phyloP scores from a whole-genome alignment of 1,139 yeast genomes.

The Pichia norvegensis region DNA sequence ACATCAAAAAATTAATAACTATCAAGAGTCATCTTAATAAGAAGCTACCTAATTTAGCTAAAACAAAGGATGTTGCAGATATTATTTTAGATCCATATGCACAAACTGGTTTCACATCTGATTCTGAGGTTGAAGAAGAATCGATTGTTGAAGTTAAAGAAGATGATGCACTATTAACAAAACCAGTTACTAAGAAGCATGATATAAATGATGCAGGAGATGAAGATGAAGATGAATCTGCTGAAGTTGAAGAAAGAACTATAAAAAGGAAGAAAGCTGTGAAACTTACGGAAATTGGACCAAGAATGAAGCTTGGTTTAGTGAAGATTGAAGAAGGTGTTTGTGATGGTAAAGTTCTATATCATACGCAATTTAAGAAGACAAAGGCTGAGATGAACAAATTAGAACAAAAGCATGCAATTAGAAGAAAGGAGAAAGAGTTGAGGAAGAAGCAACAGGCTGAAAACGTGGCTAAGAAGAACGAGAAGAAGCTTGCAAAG shows the following conservation, averaged over 20 bases:
- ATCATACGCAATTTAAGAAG: slow-evolving; percentile 66
- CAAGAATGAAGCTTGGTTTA: slow-evolving; percentile 69
- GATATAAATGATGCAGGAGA: slow-evolving; percentile 20
- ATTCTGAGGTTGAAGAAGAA: slow-evolving; percentile 89
- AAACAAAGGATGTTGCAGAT: slow-evolving; percentile 71
- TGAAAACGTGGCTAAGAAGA: slow-evolving; percentile 70
- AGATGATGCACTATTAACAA: slow-evolving; percentile 20
- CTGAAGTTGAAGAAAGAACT: slow-evolving; percentile 13
- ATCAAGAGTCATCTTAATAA: slow-evolving; percentile 58
- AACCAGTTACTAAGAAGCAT: slow-evolving; percentile 6
- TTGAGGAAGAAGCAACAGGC: slow-evolving; percentile 73
- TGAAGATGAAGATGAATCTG: slow-evolving; percentile 21
- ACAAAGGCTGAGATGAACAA: slow-evolving; percentile 49
- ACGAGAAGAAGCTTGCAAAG: slow-evolving; percentile 64
- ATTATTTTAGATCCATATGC: slow-evolving; percentile 77
- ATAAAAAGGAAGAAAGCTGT: slow-evolving; percentile 73
- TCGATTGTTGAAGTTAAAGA: slow-evolving; percentile 72
- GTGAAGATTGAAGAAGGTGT: slow-evolving; percentile 91
- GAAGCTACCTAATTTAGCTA: slow-evolving; percentile 64
- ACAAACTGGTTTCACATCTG: slow-evolving; percentile 72
- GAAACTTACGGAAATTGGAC: slow-evolving; percentile 89
- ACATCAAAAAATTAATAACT: slow-evolving; percentile 67
- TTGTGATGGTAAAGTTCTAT: slow-evolving; percentile 76
- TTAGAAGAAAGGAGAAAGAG: slow-evolving; percentile 53
- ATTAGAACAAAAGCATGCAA: slow-evolving; percentile 62